Evolutionary conservation across 768 basidiomycete species (phyloP).

Genomic region (Leccinum boreale): DNA sequence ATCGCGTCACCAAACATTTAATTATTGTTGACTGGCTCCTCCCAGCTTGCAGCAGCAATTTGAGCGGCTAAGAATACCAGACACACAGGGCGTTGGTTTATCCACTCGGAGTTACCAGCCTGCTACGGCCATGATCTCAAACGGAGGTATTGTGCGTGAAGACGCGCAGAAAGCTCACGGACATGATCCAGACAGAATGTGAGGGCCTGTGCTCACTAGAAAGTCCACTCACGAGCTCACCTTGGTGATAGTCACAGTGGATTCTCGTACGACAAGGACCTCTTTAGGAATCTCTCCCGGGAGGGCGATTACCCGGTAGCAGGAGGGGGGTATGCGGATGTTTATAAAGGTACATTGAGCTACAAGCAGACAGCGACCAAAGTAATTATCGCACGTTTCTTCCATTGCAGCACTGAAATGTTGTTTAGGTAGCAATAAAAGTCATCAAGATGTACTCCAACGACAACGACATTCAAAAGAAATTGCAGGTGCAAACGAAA

Average conservation of each 20-base stretch:
- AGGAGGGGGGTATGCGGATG: not conserved
- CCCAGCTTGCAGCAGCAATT: not conserved
- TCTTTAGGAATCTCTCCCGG: not conserved
- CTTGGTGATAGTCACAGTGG: not conserved
- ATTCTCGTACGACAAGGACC: not conserved
- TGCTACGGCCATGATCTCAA: not conserved
- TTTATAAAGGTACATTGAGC: not conserved
- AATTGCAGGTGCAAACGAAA: not conserved
- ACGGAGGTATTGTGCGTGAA: not conserved
- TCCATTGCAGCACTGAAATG: not conserved
- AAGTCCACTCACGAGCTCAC: not conserved
- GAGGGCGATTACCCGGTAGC: not conserved
- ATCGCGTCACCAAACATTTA: not conserved
- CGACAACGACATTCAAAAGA: not conserved
- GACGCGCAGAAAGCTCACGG: not conserved
- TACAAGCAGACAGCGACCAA: not conserved
- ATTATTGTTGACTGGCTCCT: not conserved
- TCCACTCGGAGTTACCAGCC: not conserved
- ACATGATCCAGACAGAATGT: not conserved
- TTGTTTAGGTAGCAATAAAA: not conserved
- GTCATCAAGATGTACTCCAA: slow-evolving; percentile 1
- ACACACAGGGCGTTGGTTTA: not conserved
- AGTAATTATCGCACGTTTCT: not conserved
- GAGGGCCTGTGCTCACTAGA: not conserved
- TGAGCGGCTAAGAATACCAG: not conserved